Evolutionary conservation across 2,329 filamentous ascomycete genomes (phyloP).

Genomic region (Monilinia aucupariae): DNA sequence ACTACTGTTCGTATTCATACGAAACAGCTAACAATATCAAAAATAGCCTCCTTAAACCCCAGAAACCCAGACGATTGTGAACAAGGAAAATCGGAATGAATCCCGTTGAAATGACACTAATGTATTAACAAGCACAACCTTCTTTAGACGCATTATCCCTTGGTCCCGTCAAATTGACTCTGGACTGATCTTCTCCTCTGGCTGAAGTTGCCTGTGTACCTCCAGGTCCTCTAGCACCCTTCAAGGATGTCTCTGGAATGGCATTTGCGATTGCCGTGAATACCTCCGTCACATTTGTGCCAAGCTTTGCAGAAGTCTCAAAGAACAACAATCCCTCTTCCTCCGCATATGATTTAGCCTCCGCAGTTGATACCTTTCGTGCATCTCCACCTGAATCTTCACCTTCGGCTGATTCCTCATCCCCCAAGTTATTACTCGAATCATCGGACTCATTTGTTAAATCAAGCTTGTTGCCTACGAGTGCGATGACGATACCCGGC

Average conservation of each 20-base stretch:
- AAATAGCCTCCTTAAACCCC: constrained; percentile 24
- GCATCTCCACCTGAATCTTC: constrained; percentile 66
- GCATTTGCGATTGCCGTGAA: constrained; percentile 98
- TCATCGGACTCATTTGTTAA: constrained; percentile 58
- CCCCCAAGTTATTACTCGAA: constrained; percentile 46
- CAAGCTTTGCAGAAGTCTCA: constrained; percentile 96
- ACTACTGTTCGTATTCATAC: constrained; percentile 27
- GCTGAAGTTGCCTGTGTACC: constrained; percentile 49
- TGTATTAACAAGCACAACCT: constrained; percentile 73
- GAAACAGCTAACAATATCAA: constrained; percentile 23
- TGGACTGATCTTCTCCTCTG: constrained; percentile 60
- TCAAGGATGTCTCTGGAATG: constrained; percentile 93
- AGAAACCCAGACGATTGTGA: constrained; percentile 20
- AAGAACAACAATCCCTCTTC: constrained; percentile 94
- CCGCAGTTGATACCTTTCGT: constrained; percentile 82
- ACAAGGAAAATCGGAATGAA: constrained; percentile 19
- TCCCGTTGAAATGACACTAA: constrained; percentile 18
- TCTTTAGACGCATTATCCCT: constrained; percentile 76
- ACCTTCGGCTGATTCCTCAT: constrained; percentile 43
- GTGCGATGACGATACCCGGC: constrained; percentile 91
- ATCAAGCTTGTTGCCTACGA: constrained; percentile 96
- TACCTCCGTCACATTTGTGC: constrained; percentile 88
- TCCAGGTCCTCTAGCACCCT: constrained; percentile 72
- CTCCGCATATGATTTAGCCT: constrained; percentile 88
- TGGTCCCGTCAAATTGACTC: constrained; percentile 76